Conservation (phyloP, 257 asterid genomes). For the Solanum tarijense region DNA sequence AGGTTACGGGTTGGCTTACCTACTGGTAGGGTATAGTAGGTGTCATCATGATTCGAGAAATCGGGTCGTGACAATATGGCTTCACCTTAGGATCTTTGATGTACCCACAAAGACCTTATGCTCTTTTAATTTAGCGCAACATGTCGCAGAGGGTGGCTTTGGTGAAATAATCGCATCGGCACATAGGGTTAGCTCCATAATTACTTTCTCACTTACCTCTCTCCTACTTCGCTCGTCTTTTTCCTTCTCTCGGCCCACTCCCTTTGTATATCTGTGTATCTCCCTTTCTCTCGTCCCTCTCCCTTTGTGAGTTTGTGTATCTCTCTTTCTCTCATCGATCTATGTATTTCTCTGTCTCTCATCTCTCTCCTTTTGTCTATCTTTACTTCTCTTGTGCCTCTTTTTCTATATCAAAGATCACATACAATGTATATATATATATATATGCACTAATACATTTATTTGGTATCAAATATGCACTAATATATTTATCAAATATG, state of each 20-base stretch:
- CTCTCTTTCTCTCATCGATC: too few relatives aligned
- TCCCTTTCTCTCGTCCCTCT: not conserved
- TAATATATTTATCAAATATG: too few relatives aligned
- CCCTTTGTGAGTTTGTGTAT: too few relatives aligned
- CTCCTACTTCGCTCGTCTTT: too few relatives aligned
- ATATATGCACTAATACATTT: too few relatives aligned
- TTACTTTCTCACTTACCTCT: not conserved
- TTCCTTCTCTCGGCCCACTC: not conserved
- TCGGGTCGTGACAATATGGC: not conserved
- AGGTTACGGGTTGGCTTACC: too few relatives aligned
- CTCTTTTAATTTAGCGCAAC: slow-evolving; percentile 9
- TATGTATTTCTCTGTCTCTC: too few relatives aligned
- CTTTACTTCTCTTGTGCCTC: not conserved
- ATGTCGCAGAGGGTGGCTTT: not conserved
- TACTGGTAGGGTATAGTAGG: too few relatives aligned
- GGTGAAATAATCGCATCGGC: not conserved
- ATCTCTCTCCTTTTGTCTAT: not conserved
- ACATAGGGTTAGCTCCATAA: slow-evolving; percentile 2
- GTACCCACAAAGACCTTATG: slow-evolving; percentile 20
- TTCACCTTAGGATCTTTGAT: slow-evolving; percentile 2
- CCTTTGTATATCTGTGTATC: not conserved
- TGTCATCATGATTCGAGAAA: too few relatives aligned
- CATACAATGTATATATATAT: too few relatives aligned
- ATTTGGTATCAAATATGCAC: too few relatives aligned
- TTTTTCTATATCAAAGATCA: not conserved